Percentiles rank a stretch among this genome's conserved stretches.
phyloP scores from a whole-genome alignment of 108 stramenopile species.

The Discostella stelligeroides region DNA sequence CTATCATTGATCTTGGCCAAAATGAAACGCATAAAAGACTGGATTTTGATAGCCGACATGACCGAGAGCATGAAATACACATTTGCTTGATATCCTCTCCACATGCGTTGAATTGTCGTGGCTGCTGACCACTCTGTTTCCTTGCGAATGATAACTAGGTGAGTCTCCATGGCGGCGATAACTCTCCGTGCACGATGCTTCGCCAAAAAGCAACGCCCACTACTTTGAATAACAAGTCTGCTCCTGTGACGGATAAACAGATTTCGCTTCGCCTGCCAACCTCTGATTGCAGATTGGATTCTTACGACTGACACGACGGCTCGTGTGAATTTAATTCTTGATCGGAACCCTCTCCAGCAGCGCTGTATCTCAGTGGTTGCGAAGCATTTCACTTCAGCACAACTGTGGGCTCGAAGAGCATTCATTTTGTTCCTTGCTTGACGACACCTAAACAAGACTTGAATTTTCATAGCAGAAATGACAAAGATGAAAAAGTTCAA shows the following conservation, averaged over 20 bases:
- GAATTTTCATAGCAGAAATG: slow-evolving; percentile 52
- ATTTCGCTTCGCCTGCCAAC: background rate
- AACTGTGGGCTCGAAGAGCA: background rate
- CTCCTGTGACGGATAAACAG: slow-evolving; percentile 1
- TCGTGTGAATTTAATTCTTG: slow-evolving; percentile 18
- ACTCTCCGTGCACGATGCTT: slow-evolving; percentile 10
- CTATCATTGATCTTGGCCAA: slow-evolving; percentile 10
- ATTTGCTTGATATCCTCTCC: slow-evolving; percentile 63
- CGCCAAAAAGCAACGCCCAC: slow-evolving; percentile 39
- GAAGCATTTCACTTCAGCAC: slow-evolving; percentile 3
- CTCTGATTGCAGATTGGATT: slow-evolving; percentile 28
- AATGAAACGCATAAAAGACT: slow-evolving; percentile 43
- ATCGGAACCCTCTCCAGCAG: slow-evolving; percentile 29
- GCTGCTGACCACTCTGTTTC: slow-evolving; percentile 61
- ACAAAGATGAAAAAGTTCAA: slow-evolving; percentile 39
- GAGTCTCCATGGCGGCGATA: background rate
- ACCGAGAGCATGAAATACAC: slow-evolving; percentile 39
- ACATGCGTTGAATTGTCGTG: slow-evolving; percentile 67
- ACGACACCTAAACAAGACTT: slow-evolving; percentile 17
- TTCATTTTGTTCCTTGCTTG: background rate
- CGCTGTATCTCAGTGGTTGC: slow-evolving; percentile 52
- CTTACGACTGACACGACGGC: slow-evolving; percentile 32
- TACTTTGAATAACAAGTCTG: slow-evolving; percentile 28
- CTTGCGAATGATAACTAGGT: background rate
- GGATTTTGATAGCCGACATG: slow-evolving; percentile 52